A percentile compares a stretch with the other conserved stretches of the same genome.
Evolutionary conservation across 202 grass and related monocot genomes (phyloP).

Genomic region (Musa balbisiana): DNA sequence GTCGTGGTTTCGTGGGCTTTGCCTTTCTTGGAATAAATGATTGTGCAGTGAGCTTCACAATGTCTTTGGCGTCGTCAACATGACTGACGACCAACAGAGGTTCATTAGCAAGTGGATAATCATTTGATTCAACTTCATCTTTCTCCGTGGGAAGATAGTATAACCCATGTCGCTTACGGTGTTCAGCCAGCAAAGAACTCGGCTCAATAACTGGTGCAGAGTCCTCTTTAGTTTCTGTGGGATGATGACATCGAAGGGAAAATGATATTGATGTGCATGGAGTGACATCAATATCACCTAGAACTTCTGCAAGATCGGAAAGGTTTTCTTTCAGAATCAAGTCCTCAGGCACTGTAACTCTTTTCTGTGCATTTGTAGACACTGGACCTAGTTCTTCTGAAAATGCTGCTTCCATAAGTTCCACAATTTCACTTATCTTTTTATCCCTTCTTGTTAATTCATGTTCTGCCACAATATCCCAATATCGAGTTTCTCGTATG

Average conservation of each 20-base stretch:
- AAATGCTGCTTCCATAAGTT: slow-evolving; percentile 48
- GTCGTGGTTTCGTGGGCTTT: slow-evolving; percentile 58
- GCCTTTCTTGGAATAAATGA: slow-evolving; percentile 34
- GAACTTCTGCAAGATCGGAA: slow-evolving; percentile 34
- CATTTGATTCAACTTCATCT: slow-evolving; percentile 36
- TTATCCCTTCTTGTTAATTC: slow-evolving; percentile 33
- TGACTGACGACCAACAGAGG: slow-evolving; percentile 31
- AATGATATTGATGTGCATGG: slow-evolving; percentile 43
- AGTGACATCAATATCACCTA: slow-evolving; percentile 41
- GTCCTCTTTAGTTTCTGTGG: slow-evolving; percentile 31
- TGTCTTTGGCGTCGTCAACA: slow-evolving; percentile 26
- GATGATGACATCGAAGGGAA: slow-evolving; percentile 18
- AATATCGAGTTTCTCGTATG: slow-evolving; percentile 38
- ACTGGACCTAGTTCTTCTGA: slow-evolving; percentile 63
- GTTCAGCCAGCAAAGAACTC: slow-evolving; percentile 59
- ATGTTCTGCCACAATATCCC: slow-evolving; percentile 21
- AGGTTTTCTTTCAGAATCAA: slow-evolving; percentile 56
- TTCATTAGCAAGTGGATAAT: slow-evolving; percentile 63
- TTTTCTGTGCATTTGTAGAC: slow-evolving; percentile 57
- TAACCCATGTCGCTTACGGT: slow-evolving; percentile 50
- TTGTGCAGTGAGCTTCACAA: slow-evolving; percentile 26
- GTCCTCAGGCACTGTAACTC: slow-evolving; percentile 34
- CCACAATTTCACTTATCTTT: slow-evolving; percentile 32
- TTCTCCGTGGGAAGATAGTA: slow-evolving; percentile 55
- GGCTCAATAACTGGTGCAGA: slow-evolving; percentile 32